Base-by-base conservation (phyloP, 257 asterid species). In the Echites panduratus region DNA sequence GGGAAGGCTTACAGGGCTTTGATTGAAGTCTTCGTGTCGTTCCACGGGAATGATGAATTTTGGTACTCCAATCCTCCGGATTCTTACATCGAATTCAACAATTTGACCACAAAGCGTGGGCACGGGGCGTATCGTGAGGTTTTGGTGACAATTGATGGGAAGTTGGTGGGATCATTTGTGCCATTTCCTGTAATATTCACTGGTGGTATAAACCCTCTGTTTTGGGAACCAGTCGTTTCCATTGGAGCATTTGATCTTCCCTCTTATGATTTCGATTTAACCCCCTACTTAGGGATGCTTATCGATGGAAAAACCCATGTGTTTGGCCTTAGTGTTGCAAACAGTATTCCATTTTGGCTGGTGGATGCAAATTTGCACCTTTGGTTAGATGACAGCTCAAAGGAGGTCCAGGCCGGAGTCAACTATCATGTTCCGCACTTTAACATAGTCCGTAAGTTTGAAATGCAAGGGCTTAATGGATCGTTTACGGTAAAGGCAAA, bases 11-110 rank as follows among this genome's bases (percentile, higher is more conserved):
- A 85, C 79, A 88, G 84, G 79, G 97, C 97, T 20, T 90, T 88
- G 72, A 64, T 94, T 52, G 97, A 94, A 83, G 78, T 94, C 68
- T 91, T 86, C 57, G 87, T 85, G 43, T 91, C 99, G 38, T 85
- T 68, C 57, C 99, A 94, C 24, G 96, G 95, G 3, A 45, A 87
- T 32, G 99, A 94, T 49, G 99, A 94, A 82, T 85, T 88, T 49
- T 94, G 99, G 99, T 91, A 88, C 91, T 75, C 96, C 0, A 91
- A 94, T 77, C 96, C 97, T 2, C 91, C 98, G 0, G 91, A 91
- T 83, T 68, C 80, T n/a, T 91, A 93, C 80, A 74, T 87, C 44
- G 80, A 81, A 26, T 44, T 59, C 52, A 89, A 88, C 48, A 71
- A 71, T 43, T 73, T 89, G 68, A 26, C 73, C 14, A 80, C 87